Evolutionary conservation across 805 yeast species (phyloP).

Genomic region (Metschnikowia bowlesiae): DNA sequence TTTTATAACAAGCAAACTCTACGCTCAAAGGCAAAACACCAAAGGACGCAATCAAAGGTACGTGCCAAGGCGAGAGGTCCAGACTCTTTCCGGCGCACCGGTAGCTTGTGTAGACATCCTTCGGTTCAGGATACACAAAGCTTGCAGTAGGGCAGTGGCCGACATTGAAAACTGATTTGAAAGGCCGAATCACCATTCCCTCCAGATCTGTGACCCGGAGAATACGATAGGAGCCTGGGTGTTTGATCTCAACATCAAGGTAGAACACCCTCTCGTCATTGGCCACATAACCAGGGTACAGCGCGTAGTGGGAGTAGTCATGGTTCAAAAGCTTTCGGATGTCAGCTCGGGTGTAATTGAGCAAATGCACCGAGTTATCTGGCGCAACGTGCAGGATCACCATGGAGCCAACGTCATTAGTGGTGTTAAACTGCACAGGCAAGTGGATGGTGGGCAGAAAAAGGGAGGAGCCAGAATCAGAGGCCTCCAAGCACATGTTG

Average conservation of each 20-base stretch:
- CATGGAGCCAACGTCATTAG: slow-evolving; percentile 63
- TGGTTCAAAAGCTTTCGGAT: slow-evolving; percentile 37
- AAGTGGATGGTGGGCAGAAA: slow-evolving; percentile 32
- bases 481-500: slow-evolving; percentile 54
- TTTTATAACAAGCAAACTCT: slow-evolving; percentile 23
- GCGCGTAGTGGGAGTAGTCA: slow-evolving; percentile 30
- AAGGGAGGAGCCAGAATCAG: slow-evolving; percentile 18
- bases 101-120: slow-evolving; percentile 27
- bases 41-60: slow-evolving; percentile 48
- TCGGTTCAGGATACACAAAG: slow-evolving; percentile 36
- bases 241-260: slow-evolving; percentile 57
- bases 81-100: slow-evolving; percentile 46
- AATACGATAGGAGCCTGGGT: slow-evolving; percentile 77
- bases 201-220: slow-evolving; percentile 62
- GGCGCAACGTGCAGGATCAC: slow-evolving; percentile 62
- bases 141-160: slow-evolving; percentile 76
- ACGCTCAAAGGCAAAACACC: slow-evolving; percentile 71
- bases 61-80: slow-evolving; percentile 41
- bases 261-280: slow-evolving; percentile 47
- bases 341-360: slow-evolving; percentile 56
- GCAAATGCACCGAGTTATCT: slow-evolving; percentile 40
- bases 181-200: slow-evolving; percentile 55
- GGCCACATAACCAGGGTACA: slow-evolving; percentile 19
- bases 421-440: slow-evolving; percentile 79
- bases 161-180: slow-evolving; percentile 58